Evolutionary conservation across 345 rosid genomes (phyloP).

Genomic region (Conringia planisiliqua): DNA sequence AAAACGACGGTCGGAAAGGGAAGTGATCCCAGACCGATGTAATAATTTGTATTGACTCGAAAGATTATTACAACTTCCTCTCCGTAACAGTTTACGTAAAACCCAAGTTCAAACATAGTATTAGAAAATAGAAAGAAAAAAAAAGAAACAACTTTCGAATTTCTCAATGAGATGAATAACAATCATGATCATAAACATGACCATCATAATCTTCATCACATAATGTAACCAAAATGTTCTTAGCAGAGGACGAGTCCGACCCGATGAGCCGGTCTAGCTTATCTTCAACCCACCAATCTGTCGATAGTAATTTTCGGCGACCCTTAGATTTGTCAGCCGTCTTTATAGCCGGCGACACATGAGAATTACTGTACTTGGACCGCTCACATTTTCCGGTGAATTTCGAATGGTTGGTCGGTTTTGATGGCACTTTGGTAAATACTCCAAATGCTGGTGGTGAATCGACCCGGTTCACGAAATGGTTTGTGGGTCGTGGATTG

Average conservation of each 20-base stretch:
- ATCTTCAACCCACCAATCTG: slow-evolving; percentile 14
- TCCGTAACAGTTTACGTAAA: too few species aligned
- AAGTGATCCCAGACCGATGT: too few species aligned
- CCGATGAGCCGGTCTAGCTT: slow-evolving; percentile 16
- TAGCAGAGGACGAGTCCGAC: neutral
- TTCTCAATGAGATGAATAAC: neutral
- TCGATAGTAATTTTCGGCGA: neutral
- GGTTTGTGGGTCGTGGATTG: neutral
- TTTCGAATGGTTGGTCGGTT: slow-evolving; percentile 19
- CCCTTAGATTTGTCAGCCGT: slow-evolving; percentile 2
- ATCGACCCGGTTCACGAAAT: neutral
- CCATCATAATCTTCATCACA: slow-evolving; percentile 5
- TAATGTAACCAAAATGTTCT: neutral
- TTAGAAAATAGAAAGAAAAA: too few species aligned
- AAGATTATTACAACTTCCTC: too few species aligned
- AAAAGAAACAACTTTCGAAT: neutral
- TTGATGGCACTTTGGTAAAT: slow-evolving; percentile 13
- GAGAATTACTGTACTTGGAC: slow-evolving; percentile 17
- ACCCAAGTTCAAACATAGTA: too few species aligned
- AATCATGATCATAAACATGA: neutral
- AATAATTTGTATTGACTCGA: too few species aligned
- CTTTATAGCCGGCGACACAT: slow-evolving; percentile 12
- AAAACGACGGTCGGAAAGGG: too few species aligned
- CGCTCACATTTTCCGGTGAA: neutral
- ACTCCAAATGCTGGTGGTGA: slow-evolving; percentile 11